Evolutionary conservation across 2,329 filamentous ascomycete genomes (phyloP).

Genomic region (Arthrinium phaeospermum): DNA sequence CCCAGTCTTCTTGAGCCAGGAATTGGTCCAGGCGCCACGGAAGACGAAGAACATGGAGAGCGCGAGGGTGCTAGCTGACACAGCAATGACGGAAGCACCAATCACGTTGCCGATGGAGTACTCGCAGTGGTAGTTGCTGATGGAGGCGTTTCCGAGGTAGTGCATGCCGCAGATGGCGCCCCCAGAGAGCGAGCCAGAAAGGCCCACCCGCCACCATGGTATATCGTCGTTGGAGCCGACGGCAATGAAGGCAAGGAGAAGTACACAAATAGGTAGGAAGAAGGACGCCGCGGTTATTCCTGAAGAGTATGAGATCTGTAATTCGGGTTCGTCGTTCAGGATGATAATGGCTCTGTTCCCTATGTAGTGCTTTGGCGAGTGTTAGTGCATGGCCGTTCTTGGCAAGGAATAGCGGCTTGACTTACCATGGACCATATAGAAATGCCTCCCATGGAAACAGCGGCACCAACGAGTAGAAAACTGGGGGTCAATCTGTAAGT

Average conservation of each 20-base stretch:
- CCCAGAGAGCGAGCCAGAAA: conserved; percentile 74
- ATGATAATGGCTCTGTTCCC: conserved; percentile 81
- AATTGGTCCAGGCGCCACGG: conserved; percentile 78
- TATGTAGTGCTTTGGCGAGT: conserved; percentile 72
- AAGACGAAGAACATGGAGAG: conserved; percentile 80
- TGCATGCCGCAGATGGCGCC: conserved; percentile 84
- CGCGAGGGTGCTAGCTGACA: conserved; percentile 72
- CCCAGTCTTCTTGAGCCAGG: conserved; percentile 74
- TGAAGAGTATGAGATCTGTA: conserved; percentile 77
- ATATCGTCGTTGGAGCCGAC: conserved; percentile 59
- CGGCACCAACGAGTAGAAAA: conserved; percentile 66
- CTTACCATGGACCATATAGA: conserved; percentile 74
- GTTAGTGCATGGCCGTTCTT: conserved; percentile 35
- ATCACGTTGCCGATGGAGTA: conserved; percentile 67
- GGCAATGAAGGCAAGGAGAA: conserved; percentile 74
- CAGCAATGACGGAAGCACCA: conserved; percentile 74
- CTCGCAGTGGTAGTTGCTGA: conserved; percentile 73
- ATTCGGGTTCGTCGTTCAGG: conserved; percentile 61
- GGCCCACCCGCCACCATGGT: conserved; percentile 61
- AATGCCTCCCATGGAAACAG: conserved; percentile 75
- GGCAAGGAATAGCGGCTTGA: not conserved
- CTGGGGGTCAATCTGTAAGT: not conserved
- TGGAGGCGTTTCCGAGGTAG: conserved; percentile 84
- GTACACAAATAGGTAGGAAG: conserved; percentile 77
- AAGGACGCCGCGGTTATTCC: conserved; percentile 79